Evolutionary conservation across 805 yeast genomes (phyloP), one percentile per base, ranked within the genome.

Genomic region (Ogataea zsoltii): DNA sequence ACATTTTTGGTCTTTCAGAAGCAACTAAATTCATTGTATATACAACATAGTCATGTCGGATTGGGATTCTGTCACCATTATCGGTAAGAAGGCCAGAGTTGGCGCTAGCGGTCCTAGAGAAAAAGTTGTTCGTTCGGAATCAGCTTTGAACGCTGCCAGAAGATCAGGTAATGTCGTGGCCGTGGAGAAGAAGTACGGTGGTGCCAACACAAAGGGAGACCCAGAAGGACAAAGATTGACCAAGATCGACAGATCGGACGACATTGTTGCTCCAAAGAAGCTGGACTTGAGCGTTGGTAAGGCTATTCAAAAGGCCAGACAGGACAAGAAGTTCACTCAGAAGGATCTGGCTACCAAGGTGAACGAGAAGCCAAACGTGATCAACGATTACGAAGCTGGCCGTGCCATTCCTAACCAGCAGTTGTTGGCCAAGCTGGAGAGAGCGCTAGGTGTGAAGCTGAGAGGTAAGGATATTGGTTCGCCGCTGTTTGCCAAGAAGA

Each of bases 331-430:
- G 61, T 66, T 91, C 65, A 85, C 97, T 9, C 99, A 94, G 70
- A 94, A 94, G 77, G 99, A 94, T 60, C 78, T 94, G 61, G 99
- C 99, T 59, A 89, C 96, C 46, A 87, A 85, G 67, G 79, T 92
- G 63, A 92, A 91, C 67, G 99, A 94, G 73, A 94, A 94, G 75
- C 97, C 97, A 50, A 89, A 84, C 56, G 86, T 94, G 50, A 83
- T 94, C 63, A 91, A 89, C 69, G 99, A 94, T 64, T 94, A 94
- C 69, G 99, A 94, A 74, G 88, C 96, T 45, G 97, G 96, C 48
- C 83, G 96, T 65, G 99, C 96, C 36, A 81, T 86, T 55, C 99
- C 99, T 47, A 91, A 88, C 74, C 99, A 94, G 75, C 98, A 91
- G 71, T 70, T 94, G 42, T 77, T 94, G 61, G 91, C 85, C 44